These are phyloP conservation scores for Pyricularia pennisetigena DNA, from an alignment of 2,329 filamentous ascomycete species.

Conservation along the genomic window DNA sequence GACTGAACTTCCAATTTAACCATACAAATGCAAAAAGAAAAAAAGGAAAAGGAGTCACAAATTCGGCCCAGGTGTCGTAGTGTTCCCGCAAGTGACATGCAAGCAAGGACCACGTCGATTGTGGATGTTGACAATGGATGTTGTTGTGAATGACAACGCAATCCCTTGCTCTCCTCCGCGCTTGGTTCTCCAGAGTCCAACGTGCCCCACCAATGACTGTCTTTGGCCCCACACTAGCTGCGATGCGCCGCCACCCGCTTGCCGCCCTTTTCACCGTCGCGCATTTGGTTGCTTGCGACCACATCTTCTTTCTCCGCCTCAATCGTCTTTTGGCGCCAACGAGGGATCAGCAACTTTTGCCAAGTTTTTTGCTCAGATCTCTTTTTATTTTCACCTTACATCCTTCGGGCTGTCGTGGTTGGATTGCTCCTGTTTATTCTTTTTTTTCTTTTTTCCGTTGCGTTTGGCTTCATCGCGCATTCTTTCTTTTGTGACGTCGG, in stretches of 20 bases:
- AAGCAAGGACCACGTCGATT: not conserved
- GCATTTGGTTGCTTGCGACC: not conserved
- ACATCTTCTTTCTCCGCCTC: not conserved
- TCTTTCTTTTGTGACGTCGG: not conserved
- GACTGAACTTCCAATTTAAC: not conserved
- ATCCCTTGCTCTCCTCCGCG: not conserved
- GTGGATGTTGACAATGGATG: not conserved
- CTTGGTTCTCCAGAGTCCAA: not conserved
- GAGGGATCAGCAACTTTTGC: constrained; percentile 4
- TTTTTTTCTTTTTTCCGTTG: not conserved
- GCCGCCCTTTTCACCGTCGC: not conserved
- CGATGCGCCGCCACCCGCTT: not conserved
- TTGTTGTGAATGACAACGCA: not conserved
- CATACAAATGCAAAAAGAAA: not conserved
- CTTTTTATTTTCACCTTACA: not conserved
- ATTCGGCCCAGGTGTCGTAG: not conserved
- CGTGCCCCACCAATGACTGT: not conserved
- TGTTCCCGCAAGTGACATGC: not conserved
- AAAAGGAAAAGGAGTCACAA: not conserved
- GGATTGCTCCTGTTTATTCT: not conserved
- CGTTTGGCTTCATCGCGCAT: not conserved
- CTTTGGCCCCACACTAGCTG: not conserved
- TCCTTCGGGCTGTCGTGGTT: not conserved
- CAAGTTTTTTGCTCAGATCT: not conserved
- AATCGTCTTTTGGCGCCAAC: constrained; percentile 6